Evolutionary conservation across 2,329 filamentous ascomycete genomes (phyloP).

Genomic region (Myotisia sp.): DNA sequence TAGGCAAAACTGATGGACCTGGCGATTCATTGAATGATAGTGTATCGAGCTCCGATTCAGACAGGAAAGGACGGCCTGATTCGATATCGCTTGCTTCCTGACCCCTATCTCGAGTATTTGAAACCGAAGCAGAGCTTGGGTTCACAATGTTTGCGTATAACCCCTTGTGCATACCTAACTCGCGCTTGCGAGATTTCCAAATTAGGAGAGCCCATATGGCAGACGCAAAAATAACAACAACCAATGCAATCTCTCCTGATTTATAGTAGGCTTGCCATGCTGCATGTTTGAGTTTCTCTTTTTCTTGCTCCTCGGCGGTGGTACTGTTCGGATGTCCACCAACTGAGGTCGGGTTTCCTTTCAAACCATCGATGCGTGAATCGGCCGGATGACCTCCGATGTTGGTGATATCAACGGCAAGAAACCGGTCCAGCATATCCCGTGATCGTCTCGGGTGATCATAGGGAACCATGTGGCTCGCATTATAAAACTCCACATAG

Average conservation of each 20-base stretch:
- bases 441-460: slow-evolving; percentile 73
- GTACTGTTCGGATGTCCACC: slow-evolving; percentile 59
- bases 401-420: slow-evolving; percentile 76
- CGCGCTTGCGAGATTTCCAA: slow-evolving; percentile 41
- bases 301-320: slow-evolving; percentile 50
- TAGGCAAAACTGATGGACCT: too few species aligned
- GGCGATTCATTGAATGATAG: too few species aligned
- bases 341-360: slow-evolving; percentile 61
- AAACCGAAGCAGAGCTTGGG: slow-evolving; percentile 21
- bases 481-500: slow-evolving; percentile 89
- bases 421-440: slow-evolving; percentile 96
- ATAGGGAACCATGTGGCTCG: slow-evolving; percentile 96
- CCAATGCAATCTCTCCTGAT: slow-evolving; percentile 71
- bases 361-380: slow-evolving; percentile 72
- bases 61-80: too few species aligned
- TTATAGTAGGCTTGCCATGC: slow-evolving; percentile 82
- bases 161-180: slow-evolving; percentile 30
- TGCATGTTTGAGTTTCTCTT: slow-evolving; percentile 63
- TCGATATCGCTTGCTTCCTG: slow-evolving; percentile 39
- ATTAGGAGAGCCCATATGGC: slow-evolving; percentile 59
- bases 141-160: slow-evolving; percentile 32
- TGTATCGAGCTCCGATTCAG: too few species aligned
- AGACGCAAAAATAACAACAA: slow-evolving; percentile 64
- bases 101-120: slow-evolving; percentile 34
- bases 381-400: slow-evolving; percentile 72